Base-by-base conservation (phyloP, 306 rosid genomes). In the Fragaria ananassa region DNA sequence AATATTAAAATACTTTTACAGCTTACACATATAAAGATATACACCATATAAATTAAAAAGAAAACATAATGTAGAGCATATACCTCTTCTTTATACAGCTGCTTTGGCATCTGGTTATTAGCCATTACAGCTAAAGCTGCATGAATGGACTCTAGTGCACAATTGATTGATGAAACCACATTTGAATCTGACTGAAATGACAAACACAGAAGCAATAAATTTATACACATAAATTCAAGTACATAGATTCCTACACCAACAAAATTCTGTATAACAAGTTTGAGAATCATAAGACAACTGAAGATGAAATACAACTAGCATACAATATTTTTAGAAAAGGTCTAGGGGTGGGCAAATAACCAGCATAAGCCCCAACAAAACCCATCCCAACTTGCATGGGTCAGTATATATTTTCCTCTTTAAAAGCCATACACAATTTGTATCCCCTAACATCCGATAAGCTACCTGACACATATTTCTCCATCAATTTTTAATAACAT, bases 41-140 rank as follows among this genome's bases (percentile, higher is more conserved):
- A 37, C 42, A 70, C 71, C 10, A 19, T 29, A 65, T 51, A 46
- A n/a, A 10, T 9, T 10, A 39, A 11, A 11, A 21, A 47, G 23
- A 37, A 41, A 17, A 54, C 70, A 14, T 23, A 39, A 47, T 37
- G 7, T 35, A 62, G 23, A 71, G 71, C 27, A 57, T 47, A 2
- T 45, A 91, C 99, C 98, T 95, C 98, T 91, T 95, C 99, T 72
- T 95, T 95, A 84, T 92, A 92, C 54, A 95, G 87, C 76, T 91
- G 95, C 85, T 91, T 95, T 76, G 97, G 99, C 99, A 95, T 95
- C 82, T 88, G 90, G 72, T 81, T 76, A 72, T 90, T 83, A 61
- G 97, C 87, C 98, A 95, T 95, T 83, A 95, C 89, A 27, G 91
- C 88, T 65, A 95, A 85, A 17, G 97, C 95, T 53, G 97, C 96